These are phyloP conservation scores for Cenchrus fungigraminus DNA, from an alignment of 176 grass and related monocot species.

Conservation along the genomic window DNA sequence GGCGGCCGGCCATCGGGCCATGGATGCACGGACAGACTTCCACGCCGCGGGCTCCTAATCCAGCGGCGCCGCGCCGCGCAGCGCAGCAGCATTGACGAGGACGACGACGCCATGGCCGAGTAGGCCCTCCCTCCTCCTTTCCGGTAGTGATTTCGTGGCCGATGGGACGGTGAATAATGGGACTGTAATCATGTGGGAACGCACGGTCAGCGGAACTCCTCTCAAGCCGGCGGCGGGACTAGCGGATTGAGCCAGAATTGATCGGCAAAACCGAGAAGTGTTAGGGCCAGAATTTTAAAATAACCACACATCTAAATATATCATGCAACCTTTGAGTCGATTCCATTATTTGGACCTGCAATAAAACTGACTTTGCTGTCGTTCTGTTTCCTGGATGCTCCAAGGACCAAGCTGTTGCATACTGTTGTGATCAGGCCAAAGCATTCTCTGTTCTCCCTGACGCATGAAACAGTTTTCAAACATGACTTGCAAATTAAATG, in stretches of 20 bases:
- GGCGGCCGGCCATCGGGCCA: too few species aligned
- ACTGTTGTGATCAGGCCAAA: slow-evolving; percentile 40
- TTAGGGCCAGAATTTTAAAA: neutral
- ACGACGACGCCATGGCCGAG: too few species aligned
- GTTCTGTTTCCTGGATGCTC: slow-evolving; percentile 40
- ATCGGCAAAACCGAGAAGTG: neutral
- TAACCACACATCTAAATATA: neutral
- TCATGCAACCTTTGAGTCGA: neutral
- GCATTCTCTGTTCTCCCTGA: neutral
- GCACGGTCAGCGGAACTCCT: too few species aligned
- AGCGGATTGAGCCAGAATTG: neutral
- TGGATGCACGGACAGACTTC: too few species aligned
- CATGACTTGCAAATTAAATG: neutral
- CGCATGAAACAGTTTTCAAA: slow-evolving; percentile 10
- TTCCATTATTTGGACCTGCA: slow-evolving; percentile 3
- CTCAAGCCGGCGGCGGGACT: too few species aligned
- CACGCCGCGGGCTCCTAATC: too few species aligned
- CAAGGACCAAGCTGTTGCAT: slow-evolving; percentile 38
- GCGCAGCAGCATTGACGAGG: too few species aligned
- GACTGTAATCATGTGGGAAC: too few species aligned
- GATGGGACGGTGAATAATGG: too few species aligned
- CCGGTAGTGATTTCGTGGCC: too few species aligned
- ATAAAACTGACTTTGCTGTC: slow-evolving; percentile 32
- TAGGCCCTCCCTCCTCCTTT: too few species aligned
- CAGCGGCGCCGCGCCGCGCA: too few species aligned